Base-by-base conservation (phyloP, 2,329 filamentous ascomycete genomes). In the Trichoderma pleuroti region DNA sequence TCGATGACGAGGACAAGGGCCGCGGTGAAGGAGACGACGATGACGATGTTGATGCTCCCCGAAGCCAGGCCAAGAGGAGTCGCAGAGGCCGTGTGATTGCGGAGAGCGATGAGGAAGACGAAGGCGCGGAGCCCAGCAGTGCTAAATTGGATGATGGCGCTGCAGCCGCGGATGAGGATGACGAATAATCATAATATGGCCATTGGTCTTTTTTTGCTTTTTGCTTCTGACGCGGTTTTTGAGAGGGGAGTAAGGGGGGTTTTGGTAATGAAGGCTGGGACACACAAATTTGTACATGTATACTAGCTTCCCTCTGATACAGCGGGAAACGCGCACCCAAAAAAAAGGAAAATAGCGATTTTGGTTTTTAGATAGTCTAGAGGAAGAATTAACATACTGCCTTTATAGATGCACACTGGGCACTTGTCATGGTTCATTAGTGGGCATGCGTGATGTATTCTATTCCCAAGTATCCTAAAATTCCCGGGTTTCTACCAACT, bases 101-200 rank as follows among this genome's bases (percentile, higher is more conserved):
- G 49, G 86, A 88, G 67, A 86, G 85, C 64, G 86, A 88, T 62
- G 86, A 88, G 62, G 86, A 86, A 8, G 85, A 86, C 5, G 83
- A 82, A 24, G 81, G 78, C 21, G 81, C 78, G 1, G 80, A 77
- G 39, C 56, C 56, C 9, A 24, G 42, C 28, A 39, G 60, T 42
- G 66, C 54, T 3, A 64, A 69, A 60, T 39, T 36, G 6, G 70
- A 54, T 16, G 86, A 88, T 62, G 86, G 87, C 65, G 82, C 82
- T 21, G 80, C 64, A 8, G 67, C 32, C 10, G 70, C 18, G 36
- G 77, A 71, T 30, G 72, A 73, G 24, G 73, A 75, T 65, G 72
- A 76, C 10, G 67, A 73, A 46, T 70, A 68, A 69, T 60, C 34
- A 46, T 59, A 60, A 66, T 34, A 12, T 39, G 5, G 3, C n/a